phyloP scores from a whole-genome alignment of 805 yeast genomes.

The Saitoella complicata region DNA sequence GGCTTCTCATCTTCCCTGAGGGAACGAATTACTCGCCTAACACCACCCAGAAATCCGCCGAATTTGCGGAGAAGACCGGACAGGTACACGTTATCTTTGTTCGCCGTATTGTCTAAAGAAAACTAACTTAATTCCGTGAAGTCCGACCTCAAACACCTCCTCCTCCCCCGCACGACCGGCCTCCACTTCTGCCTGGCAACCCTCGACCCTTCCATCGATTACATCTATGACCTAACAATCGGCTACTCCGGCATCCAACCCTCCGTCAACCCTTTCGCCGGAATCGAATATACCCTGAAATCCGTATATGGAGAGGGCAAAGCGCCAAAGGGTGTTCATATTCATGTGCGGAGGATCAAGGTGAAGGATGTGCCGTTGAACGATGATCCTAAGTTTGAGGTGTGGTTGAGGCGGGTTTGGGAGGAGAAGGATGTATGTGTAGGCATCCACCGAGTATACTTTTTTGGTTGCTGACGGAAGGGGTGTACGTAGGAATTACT shows the following conservation, averaged over 20 bases:
- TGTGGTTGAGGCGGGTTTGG: conserved; percentile 70
- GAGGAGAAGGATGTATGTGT: conserved; percentile 42
- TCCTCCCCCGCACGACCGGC: conserved; percentile 77
- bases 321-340: conserved; percentile 51
- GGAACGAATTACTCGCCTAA: conserved; percentile 71
- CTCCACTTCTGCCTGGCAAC: conserved; percentile 46
- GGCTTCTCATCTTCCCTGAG: conserved; percentile 76
- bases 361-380: conserved; percentile 50
- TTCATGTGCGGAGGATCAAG: conserved; percentile 44
- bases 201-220: conserved; percentile 24
- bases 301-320: conserved; percentile 50
- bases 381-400: conserved; percentile 39
- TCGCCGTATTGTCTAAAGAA: too few relatives aligned
- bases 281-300: conserved; percentile 57
- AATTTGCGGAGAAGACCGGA: conserved; percentile 35
- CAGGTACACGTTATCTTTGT: too few relatives aligned
- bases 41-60: conserved; percentile 42
- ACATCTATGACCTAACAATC: conserved; percentile 66
- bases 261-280: conserved; percentile 19
- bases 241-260: conserved; percentile 54
- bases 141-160: conserved; percentile 38
- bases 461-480: too few relatives aligned
- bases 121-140: too few relatives aligned
- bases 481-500: too few relatives aligned
- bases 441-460: too few relatives aligned